Base-by-base conservation (phyloP, 1,284 basidiomycete species). In the Marasmius oreades region DNA sequence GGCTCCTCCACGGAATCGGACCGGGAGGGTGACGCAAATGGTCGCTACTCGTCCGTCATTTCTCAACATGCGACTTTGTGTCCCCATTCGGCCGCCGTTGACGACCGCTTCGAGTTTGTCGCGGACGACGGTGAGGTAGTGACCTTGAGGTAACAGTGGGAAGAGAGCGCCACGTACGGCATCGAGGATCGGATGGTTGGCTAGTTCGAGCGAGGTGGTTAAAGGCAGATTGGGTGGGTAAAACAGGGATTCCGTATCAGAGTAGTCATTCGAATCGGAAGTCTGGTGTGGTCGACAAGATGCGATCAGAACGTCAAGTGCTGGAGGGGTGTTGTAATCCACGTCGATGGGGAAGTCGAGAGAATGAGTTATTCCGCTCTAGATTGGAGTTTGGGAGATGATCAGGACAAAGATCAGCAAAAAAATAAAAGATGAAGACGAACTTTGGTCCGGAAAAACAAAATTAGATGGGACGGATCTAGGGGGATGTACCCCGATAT, bases 371-470 rank as follows among this genome's bases (percentile, higher is more conserved):
- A 89, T 86, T 28, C 85, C 88, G 61, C 84, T 85, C 90, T 92
- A 60, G 20, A 45, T n/a, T 6, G 23, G n/a, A 55, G 24, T 36
- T 43, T 34, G 10, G 56, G 33, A 8, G 44, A 33, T n/a, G 33
- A 12, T 34, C 31, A 58, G 42, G 34, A 45, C 23, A 44, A 7
- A 42, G 46, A 48, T 52, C 26, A 33, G 59, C 44, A 4, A 20
- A 28, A 54, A 46, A n/a, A 18, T 43, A 47, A 45, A 42, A 37
- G 50, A 47, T 23, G 47, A 36, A 22, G 51, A 69, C 78, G 50
- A 62, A 86, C 89, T 78, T 88, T 86, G 47, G 87, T 84, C 28
- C 89, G 80, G 74, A 92, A 92, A 75, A 91, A 92, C 53, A 92
- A 72, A 10, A 82, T 81, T 50, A 90, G 72, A 54, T 80, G 78